A percentile compares a stretch with the other conserved stretches of the same genome.
Evolutionary conservation across 345 rosid genomes (phyloP).

Genomic region (Orychophragmus violaceus): DNA sequence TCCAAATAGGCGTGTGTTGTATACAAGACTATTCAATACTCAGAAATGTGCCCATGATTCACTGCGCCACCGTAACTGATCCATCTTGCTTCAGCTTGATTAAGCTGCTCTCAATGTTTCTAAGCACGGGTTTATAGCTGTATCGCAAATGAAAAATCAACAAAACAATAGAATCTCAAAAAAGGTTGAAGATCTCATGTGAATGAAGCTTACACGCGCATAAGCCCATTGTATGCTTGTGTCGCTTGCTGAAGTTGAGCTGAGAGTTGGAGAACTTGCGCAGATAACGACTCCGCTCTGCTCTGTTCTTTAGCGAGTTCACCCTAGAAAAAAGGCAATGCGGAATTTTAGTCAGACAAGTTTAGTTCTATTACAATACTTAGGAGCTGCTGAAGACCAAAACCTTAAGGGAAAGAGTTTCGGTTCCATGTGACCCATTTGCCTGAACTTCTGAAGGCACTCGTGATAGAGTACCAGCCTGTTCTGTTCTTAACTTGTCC

Average conservation of each 20-base stretch:
- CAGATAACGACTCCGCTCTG: constrained; percentile 75
- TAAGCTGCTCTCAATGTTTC: constrained; percentile 74
- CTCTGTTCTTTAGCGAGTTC: constrained; percentile 79
- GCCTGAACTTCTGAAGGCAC: constrained; percentile 25
- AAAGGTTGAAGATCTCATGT: not conserved
- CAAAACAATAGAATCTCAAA: not conserved
- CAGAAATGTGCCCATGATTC: not conserved
- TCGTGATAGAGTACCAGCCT: constrained; percentile 30
- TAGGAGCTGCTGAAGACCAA: not conserved
- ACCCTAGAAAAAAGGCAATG: constrained; percentile 34
- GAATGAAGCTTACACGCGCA: constrained; percentile 58
- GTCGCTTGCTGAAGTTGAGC: constrained; percentile 70
- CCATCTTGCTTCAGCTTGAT: constrained; percentile 87
- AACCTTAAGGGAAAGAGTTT: constrained; percentile 71
- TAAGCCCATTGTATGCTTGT: constrained; percentile 68
- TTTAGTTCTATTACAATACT: not conserved
- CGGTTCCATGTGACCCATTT: constrained; percentile 36
- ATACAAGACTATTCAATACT: not conserved
- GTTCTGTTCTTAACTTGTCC: constrained; percentile 71
- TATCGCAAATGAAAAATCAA: not conserved
- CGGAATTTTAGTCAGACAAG: not conserved
- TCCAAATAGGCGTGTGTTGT: not conserved
- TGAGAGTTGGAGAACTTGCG: constrained; percentile 79
- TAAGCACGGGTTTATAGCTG: constrained; percentile 82
- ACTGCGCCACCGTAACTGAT: constrained; percentile 36